These are phyloP conservation scores for Stagonosporopsis chrysanthemi DNA, from an alignment of 2,329 filamentous ascomycete genomes.

Conservation along the genomic window DNA sequence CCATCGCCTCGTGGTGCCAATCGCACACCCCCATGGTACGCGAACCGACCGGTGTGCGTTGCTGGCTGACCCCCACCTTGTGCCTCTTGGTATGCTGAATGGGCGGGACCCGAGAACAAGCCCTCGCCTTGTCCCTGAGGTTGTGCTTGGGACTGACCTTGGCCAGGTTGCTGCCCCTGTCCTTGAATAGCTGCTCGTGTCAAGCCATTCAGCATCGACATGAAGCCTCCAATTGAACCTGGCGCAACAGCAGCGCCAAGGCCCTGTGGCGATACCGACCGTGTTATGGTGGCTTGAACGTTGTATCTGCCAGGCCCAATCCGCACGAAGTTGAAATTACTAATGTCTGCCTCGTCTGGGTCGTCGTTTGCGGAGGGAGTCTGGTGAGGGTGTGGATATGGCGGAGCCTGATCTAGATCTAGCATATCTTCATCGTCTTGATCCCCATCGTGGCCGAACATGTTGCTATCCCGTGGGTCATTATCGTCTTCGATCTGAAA, in stretches of 20 bases:
- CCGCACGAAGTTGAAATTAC: constrained; percentile 54
- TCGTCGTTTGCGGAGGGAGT: constrained; percentile 60
- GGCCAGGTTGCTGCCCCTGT: constrained; percentile 18
- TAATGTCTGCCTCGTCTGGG: constrained; percentile 59
- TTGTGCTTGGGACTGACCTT: constrained; percentile 12
- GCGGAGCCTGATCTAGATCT: constrained; percentile 34
- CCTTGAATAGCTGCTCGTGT: constrained; percentile 43
- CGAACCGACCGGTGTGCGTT: constrained; percentile 35
- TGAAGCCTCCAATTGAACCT: constrained; percentile 52
- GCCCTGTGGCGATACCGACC: constrained; percentile 37
- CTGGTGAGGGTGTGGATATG: constrained; percentile 50
- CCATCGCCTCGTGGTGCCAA: constrained; percentile 61
- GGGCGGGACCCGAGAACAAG: constrained; percentile 21
- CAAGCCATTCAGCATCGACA: constrained; percentile 57
- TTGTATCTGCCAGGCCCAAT: constrained; percentile 46
- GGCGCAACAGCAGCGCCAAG: constrained; percentile 30
- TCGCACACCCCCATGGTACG: constrained; percentile 46
- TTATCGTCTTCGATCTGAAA: constrained; percentile 60
- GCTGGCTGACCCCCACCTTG: constrained; percentile 23
- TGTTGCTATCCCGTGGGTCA: constrained; percentile 65
- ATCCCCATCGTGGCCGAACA: constrained; percentile 37
- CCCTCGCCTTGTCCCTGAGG: constrained; percentile 29
- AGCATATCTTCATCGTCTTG: constrained; percentile 43
- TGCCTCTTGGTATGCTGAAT: constrained; percentile 27
- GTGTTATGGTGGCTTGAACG: constrained; percentile 46